phyloP scores from a whole-genome alignment of 2,329 filamentous ascomycete genomes.

The Rutstroemia sydowiana region DNA sequence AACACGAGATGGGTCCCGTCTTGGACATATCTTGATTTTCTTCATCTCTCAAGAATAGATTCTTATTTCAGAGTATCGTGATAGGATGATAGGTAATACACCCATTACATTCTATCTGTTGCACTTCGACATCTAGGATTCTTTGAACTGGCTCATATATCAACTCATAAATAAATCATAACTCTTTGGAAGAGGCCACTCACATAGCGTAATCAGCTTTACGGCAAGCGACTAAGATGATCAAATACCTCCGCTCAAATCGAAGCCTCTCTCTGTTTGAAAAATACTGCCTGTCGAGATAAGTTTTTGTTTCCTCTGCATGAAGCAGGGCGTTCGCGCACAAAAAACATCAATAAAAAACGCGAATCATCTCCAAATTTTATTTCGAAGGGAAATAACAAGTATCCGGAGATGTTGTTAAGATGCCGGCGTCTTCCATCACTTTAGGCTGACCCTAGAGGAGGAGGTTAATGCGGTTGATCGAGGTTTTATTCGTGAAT shows the following conservation, averaged over 20 bases:
- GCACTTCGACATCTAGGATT: conserved; percentile 11
- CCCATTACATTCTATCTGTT: conserved; percentile 22
- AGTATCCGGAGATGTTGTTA: conserved; percentile 22
- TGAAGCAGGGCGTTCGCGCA: conserved; percentile 65
- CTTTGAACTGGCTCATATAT: conserved; percentile 11
- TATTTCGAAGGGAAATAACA: conserved; percentile 18
- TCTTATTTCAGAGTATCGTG: neutral
- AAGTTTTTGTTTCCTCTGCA: conserved; percentile 90
- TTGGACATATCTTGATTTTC: conserved; percentile 20
- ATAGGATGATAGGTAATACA: conserved; percentile 8
- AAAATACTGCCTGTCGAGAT: conserved; percentile 79
- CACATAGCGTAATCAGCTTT: neutral
- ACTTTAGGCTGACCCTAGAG: conserved; percentile 31
- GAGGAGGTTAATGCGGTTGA: conserved; percentile 63
- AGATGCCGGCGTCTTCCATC: conserved; percentile 30
- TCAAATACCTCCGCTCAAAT: conserved; percentile 22
- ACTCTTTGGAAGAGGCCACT: neutral
- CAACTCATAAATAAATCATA: neutral
- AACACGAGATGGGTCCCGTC: conserved; percentile 82
- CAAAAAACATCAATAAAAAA: conserved; percentile 97
- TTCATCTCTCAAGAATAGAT: neutral
- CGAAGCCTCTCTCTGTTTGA: conserved; percentile 63
- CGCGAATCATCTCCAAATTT: conserved; percentile 55
- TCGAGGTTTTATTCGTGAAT: conserved; percentile 44
- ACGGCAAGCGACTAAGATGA: conserved; percentile 12